Evolutionary conservation across 1,139 yeast species (phyloP).

Genomic region (Blastobotrys malaysiensis): DNA sequence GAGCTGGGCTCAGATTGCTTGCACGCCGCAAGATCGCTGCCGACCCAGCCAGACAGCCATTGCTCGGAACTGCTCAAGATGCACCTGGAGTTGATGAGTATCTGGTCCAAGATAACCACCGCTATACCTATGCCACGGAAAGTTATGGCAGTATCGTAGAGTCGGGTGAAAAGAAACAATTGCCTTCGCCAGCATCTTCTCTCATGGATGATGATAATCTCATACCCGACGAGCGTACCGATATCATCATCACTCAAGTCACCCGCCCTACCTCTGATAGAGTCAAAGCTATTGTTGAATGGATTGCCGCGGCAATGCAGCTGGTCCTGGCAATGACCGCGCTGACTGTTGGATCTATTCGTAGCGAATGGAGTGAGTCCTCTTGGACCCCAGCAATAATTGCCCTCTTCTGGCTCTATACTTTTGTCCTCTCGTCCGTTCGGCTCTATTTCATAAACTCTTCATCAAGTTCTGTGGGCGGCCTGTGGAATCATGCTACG

Average conservation of each 20-base stretch:
- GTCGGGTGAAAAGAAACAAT: conserved; percentile 8
- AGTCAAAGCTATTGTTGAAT: conserved; percentile 24
- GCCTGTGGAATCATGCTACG: conserved; percentile 64
- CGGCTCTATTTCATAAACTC: conserved; percentile 46
- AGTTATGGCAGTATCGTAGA: conserved; percentile 16
- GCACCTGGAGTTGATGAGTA: conserved; percentile 9
- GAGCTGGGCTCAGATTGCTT: conserved; percentile 16
- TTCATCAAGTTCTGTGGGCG: conserved; percentile 28
- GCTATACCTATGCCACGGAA: conserved; percentile 13
- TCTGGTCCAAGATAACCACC: conserved; percentile 14
- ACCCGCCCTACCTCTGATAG: conserved; percentile 26
- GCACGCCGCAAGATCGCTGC: conserved; percentile 2
- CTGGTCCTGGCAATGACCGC: conserved; percentile 32
- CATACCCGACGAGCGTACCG: conserved; percentile 11
- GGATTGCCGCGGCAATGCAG: conserved; percentile 35
- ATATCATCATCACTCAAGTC: conserved; percentile 23
- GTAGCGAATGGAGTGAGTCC: conserved; percentile 15
- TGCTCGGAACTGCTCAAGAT: conserved; percentile 15
- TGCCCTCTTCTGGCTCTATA: conserved; percentile 49
- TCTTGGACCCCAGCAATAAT: conserved; percentile 15
- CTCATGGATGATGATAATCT: conserved; percentile 2
- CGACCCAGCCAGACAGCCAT: conserved; percentile 24
- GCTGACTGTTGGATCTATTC: conserved; percentile 34
- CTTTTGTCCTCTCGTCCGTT: conserved; percentile 46
- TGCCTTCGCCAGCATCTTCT: conserved; percentile 1